Evolutionary conservation across 768 basidiomycete genomes (phyloP).

Genomic region (Gelatoporia subvermispora): DNA sequence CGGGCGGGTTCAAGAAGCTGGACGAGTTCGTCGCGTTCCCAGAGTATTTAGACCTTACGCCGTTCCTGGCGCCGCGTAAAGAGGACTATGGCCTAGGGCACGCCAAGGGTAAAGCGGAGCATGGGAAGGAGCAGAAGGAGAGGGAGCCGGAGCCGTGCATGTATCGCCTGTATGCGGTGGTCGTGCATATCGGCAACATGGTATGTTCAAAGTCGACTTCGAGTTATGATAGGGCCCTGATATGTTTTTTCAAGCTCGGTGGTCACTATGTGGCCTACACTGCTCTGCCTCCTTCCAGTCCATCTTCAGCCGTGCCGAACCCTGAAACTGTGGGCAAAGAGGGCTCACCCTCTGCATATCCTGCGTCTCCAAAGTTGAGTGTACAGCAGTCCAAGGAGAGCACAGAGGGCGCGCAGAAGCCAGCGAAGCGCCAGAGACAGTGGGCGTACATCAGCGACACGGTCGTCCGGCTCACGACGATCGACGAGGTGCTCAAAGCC

Average conservation of each 20-base stretch:
- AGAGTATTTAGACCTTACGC: constrained; percentile 75
- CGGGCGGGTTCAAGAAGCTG: constrained; percentile 78
- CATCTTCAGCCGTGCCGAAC: constrained; percentile 3
- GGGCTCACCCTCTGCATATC: not conserved
- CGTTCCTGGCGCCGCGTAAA: constrained; percentile 79
- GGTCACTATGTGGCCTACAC: constrained; percentile 89
- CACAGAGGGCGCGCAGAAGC: constrained; percentile 4
- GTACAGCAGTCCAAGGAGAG: not conserved
- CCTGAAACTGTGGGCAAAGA: constrained; percentile 14
- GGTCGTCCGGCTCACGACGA: constrained; percentile 67
- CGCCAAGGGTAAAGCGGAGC: constrained; percentile 24
- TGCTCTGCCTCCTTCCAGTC: constrained; percentile 47
- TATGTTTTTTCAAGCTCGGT: constrained; percentile 49
- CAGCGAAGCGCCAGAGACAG: constrained; percentile 37
- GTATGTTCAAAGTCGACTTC: constrained; percentile 34
- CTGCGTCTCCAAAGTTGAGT: not conserved
- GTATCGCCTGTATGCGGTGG: constrained; percentile 75
- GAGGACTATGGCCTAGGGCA: constrained; percentile 59
- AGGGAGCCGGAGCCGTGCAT: constrained; percentile 37
- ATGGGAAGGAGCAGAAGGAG: constrained; percentile 12
- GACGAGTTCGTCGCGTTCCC: constrained; percentile 93
- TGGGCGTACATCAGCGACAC: constrained; percentile 96
- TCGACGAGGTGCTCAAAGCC: constrained; percentile 87
- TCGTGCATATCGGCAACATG: constrained; percentile 87
- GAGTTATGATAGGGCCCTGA: not conserved